A percentile compares a stretch with the other conserved stretches of the same genome.
Conservation (phyloP, 176 grass and related monocot species). For the Raddia guianensis region DNA sequence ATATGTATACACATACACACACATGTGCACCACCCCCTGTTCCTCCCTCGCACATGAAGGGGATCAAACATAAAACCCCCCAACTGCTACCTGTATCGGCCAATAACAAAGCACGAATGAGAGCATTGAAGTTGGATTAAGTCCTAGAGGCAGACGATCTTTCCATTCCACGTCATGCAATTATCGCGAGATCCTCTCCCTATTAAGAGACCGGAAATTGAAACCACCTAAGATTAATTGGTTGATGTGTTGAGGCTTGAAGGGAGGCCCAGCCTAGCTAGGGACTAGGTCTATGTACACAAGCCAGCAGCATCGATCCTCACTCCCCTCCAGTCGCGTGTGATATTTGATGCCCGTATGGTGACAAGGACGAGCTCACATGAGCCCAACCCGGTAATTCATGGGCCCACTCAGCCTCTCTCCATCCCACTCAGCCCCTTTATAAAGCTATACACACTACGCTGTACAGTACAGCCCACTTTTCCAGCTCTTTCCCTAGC, state of each 20-base stretch:
- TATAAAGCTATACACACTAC: constrained; percentile 53
- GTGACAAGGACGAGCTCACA: constrained; percentile 74
- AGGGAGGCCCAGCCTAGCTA: constrained; percentile 50
- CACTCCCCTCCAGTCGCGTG: constrained; percentile 29
- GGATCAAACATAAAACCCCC: neutral
- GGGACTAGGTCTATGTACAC: constrained; percentile 20
- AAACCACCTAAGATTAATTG: constrained; percentile 41
- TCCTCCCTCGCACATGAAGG: too few relatives aligned
- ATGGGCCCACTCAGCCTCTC: constrained; percentile 10
- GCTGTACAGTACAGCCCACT: constrained; percentile 42
- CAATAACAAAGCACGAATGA: neutral
- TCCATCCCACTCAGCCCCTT: constrained; percentile 31
- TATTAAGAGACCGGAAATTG: neutral
- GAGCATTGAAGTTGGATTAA: neutral
- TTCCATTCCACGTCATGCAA: constrained; percentile 21
- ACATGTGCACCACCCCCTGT: neutral
- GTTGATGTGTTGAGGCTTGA: neutral
- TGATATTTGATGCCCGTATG: constrained; percentile 52
- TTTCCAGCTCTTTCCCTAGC: constrained; percentile 11
- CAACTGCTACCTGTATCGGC: neutral
- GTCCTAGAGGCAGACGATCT: neutral
- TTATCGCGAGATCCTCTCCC: neutral
- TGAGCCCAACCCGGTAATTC: constrained; percentile 52
- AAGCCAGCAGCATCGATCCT: constrained; percentile 18
- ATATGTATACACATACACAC: neutral